phyloP scores from a whole-genome alignment of 192 early-diverging fungal species.

The Umbelopsis ramanniana region DNA sequence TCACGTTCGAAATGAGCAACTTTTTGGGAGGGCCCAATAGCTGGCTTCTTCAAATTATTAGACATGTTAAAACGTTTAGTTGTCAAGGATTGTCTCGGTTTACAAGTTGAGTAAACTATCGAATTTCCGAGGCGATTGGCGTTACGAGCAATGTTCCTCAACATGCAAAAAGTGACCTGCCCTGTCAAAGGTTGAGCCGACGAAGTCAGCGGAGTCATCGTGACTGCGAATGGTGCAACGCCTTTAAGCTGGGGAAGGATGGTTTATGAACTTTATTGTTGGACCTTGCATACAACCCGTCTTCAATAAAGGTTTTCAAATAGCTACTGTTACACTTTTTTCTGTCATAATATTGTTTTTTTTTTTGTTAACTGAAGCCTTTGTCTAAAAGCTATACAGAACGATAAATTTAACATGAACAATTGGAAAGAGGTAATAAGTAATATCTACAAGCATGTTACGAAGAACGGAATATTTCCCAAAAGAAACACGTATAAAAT shows the following conservation, averaged over 20 bases:
- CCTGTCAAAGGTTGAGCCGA: neutral
- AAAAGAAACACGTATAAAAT: neutral
- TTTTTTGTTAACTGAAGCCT: too few relatives aligned
- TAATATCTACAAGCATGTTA: neutral
- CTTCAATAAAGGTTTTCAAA: too few relatives aligned
- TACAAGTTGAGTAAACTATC: neutral
- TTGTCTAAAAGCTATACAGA: neutral
- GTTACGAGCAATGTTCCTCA: slow-evolving; percentile 6
- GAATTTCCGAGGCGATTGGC: slow-evolving; percentile 1
- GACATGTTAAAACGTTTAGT: slow-evolving; percentile 5
- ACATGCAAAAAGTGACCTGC: neutral
- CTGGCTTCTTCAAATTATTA: neutral
- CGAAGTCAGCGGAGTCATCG: slow-evolving; percentile 7
- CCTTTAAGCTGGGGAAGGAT: neutral
- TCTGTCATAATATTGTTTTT: too few relatives aligned
- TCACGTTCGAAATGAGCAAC: slow-evolving; percentile 61
- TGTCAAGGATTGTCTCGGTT: neutral
- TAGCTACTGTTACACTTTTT: too few relatives aligned
- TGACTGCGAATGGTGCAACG: slow-evolving; percentile 13
- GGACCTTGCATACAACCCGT: too few relatives aligned
- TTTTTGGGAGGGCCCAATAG: slow-evolving; percentile 39
- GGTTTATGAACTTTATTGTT: too few relatives aligned
- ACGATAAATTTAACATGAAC: neutral
- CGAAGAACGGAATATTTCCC: neutral
- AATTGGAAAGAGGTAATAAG: neutral